Conservation (phyloP, 2,329 filamentous ascomycete species). For the Teratosphaeria viscida region DNA sequence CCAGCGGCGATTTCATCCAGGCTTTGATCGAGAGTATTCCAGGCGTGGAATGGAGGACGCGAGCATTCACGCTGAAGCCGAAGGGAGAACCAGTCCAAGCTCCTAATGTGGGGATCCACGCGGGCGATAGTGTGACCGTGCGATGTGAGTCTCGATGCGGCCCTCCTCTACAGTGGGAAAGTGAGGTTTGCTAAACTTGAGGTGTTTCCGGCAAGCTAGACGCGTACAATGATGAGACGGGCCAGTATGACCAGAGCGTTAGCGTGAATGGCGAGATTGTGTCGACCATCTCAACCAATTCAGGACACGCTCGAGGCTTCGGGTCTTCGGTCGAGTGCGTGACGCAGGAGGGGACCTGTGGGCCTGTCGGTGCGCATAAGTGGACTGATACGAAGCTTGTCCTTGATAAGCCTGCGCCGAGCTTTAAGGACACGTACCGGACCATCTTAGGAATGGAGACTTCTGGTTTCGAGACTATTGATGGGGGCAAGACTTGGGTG, state of each 20-base stretch:
- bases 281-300: conserved; percentile 33
- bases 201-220: neutral
- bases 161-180: neutral
- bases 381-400: conserved; percentile 33
- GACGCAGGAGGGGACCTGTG: conserved; percentile 25
- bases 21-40: conserved; percentile 28
- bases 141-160: neutral
- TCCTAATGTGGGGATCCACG: neutral
- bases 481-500: neutral
- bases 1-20: conserved; percentile 38
- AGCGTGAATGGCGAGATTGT: conserved; percentile 25
- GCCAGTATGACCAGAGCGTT: neutral
- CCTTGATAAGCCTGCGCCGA: conserved; percentile 25
- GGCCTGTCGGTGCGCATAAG: conserved; percentile 31
- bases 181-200: neutral
- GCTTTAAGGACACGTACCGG: neutral
- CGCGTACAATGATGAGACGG: neutral
- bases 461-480: neutral
- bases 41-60: neutral
- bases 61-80: neutral
- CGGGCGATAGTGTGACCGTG: neutral
- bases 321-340: conserved; percentile 9
- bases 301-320: neutral
- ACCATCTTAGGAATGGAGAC: neutral
- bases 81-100: neutral